Conservation (phyloP, 768 basidiomycete species). For the Sarcodon aspratus region DNA sequence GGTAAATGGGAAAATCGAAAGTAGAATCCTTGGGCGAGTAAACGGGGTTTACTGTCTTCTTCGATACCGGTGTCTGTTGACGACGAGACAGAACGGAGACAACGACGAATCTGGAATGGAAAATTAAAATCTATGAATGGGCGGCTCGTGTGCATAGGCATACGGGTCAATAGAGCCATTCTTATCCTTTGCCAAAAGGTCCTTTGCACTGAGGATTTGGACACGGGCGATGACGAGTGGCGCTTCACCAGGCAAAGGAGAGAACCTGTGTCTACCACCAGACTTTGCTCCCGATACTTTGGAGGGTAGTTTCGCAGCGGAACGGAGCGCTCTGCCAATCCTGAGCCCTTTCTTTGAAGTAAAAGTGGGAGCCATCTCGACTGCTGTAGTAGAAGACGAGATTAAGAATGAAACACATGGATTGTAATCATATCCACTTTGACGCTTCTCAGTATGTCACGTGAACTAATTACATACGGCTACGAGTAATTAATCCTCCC, state of each 20-base stretch:
- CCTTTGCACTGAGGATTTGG: constrained; percentile 54
- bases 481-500: too few species aligned
- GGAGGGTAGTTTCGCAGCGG: constrained; percentile 42
- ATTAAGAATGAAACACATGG: too few species aligned
- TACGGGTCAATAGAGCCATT: constrained; percentile 72
- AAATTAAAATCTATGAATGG: constrained; percentile 1
- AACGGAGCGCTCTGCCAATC: constrained; percentile 48
- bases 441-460: too few species aligned
- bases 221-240: constrained; percentile 59
- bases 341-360: constrained; percentile 29
- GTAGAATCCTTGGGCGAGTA: constrained; percentile 65
- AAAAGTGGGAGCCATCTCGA: too few species aligned
- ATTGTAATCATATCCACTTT: too few species aligned
- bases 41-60: constrained; percentile 57
- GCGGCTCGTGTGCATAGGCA: constrained; percentile 18
- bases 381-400: too few species aligned
- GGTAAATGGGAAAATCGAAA: constrained; percentile 82
- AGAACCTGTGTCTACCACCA: constrained; percentile 22
- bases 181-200: constrained; percentile 52
- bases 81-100: constrained; percentile 48
- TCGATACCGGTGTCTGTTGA: constrained; percentile 65
- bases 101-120: constrained; percentile 48
- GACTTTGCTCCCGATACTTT: constrained; percentile 31
- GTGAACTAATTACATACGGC: too few species aligned
- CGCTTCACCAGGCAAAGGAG: constrained; percentile 46